Conservation (phyloP, 179 eudicot species). For the Actinidia arguta region DNA sequence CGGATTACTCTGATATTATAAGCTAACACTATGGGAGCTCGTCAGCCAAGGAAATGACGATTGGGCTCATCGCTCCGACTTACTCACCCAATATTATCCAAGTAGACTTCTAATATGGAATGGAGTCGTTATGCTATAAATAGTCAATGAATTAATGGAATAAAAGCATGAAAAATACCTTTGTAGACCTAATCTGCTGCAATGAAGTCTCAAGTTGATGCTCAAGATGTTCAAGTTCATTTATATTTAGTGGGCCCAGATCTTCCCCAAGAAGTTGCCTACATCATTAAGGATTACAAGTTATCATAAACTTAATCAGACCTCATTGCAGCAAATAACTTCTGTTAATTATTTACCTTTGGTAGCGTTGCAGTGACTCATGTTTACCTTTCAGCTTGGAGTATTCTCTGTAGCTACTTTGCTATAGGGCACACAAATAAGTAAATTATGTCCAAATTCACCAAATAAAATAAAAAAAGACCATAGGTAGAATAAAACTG, state of each 20-base stretch:
- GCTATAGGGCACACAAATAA: conserved; percentile 26
- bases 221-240: conserved; percentile 91
- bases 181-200: conserved; percentile 75
- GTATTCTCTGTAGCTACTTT: conserved; percentile 88
- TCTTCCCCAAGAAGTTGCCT: conserved; percentile 95
- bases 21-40: too few species aligned
- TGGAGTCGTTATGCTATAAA: too few species aligned
- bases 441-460: background rate
- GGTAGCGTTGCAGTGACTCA: conserved; percentile 82
- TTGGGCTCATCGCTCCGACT: too few species aligned
- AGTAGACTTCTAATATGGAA: too few species aligned
- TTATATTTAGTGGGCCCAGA: conserved; percentile 72
- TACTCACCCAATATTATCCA: too few species aligned
- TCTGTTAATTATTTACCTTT: conserved; percentile 52
- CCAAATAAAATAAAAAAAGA: background rate
- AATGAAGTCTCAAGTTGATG: conserved; percentile 77
- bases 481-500: background rate
- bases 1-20: too few species aligned
- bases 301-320: background rate
- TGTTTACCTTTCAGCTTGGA: conserved; percentile 71
- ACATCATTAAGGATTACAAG: conserved; percentile 5
- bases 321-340: background rate
- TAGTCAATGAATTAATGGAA: background rate
- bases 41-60: too few species aligned
- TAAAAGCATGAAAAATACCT: conserved; percentile 44